phyloP scores from a whole-genome alignment of 805 yeast species.

The Candida hungchunana region DNA sequence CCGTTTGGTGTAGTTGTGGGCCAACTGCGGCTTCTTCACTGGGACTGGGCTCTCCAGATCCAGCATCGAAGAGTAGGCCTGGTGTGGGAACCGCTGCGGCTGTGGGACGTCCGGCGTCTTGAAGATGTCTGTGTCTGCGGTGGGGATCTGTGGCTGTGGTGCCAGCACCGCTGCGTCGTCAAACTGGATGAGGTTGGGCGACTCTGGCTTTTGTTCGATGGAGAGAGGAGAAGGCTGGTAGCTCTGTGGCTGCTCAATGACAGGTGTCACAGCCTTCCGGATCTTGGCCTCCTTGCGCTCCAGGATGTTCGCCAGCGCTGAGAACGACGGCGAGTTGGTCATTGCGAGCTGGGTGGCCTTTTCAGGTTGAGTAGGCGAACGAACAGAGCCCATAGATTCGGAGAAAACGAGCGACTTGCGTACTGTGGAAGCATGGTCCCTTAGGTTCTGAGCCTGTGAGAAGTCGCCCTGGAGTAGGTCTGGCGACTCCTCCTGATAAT shows the following conservation, averaged over 20 bases:
- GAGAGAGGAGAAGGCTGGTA: slow-evolving; percentile 9
- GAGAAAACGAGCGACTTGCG: slow-evolving; percentile 24
- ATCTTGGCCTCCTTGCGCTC: slow-evolving; percentile 31
- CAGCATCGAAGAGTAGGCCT: slow-evolving; percentile 20
- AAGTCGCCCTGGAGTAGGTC: slow-evolving; percentile 19
- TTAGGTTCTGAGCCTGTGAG: slow-evolving; percentile 16
- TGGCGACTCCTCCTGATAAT: slow-evolving; percentile 18
- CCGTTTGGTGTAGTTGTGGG: slow-evolving; percentile 20
- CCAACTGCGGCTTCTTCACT: slow-evolving; percentile 3
- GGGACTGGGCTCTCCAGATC: too few relatives aligned
- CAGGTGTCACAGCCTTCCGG: slow-evolving; percentile 10
- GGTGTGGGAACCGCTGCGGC: slow-evolving; percentile 14
- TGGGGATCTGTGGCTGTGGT: background rate
- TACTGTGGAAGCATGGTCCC: slow-evolving; percentile 20
- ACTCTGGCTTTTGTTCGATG: slow-evolving; percentile 8
- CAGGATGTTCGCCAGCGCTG: slow-evolving; percentile 38
- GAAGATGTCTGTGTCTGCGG: slow-evolving; percentile 19
- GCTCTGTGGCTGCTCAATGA: slow-evolving; percentile 6
- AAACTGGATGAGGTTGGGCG: slow-evolving; percentile 35
- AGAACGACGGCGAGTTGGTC: slow-evolving; percentile 40
- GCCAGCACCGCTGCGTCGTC: slow-evolving; percentile 20
- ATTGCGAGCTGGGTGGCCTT: slow-evolving; percentile 25
- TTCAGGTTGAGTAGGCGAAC: slow-evolving; percentile 4
- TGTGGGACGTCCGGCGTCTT: slow-evolving; percentile 25
- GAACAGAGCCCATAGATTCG: slow-evolving; percentile 22